These are phyloP conservation scores for Arachis monticola DNA, from an alignment of 331 rosid genomes.

Conservation along the genomic window DNA sequence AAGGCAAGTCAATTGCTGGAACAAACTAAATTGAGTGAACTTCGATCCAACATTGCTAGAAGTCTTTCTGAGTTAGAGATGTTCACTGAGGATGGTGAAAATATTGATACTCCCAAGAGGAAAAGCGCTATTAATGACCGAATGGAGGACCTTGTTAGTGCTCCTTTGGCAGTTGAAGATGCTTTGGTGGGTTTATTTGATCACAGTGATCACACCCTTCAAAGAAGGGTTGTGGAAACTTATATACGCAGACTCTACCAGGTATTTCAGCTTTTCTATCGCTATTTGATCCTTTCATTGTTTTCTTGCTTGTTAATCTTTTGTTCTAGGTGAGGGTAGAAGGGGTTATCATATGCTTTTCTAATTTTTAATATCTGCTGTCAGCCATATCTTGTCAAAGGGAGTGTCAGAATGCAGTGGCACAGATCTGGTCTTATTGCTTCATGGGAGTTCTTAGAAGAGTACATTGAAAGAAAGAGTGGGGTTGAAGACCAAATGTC, in stretches of 20 bases:
- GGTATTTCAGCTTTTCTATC: constrained; percentile 55
- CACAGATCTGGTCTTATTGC: constrained; percentile 96
- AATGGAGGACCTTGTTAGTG: constrained; percentile 98
- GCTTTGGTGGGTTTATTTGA: constrained; percentile 99
- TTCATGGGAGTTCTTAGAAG: constrained; percentile 93
- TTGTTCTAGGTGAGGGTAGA: constrained; percentile 1
- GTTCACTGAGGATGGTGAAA: constrained; percentile 99
- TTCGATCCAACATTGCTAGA: constrained; percentile 96
- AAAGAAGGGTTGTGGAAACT: constrained; percentile 95
- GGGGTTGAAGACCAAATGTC: constrained; percentile 58
- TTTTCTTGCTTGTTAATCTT: neutral
- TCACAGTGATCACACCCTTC: constrained; percentile 99
- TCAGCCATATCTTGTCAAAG: constrained; percentile 99
- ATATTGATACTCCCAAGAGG: constrained; percentile 97
- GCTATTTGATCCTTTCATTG: neutral
- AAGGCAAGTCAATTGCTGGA: constrained; percentile 98
- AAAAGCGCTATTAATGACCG: constrained; percentile 97
- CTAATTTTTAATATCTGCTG: constrained; percentile 44
- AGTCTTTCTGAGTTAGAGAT: constrained; percentile 98
- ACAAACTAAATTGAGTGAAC: constrained; percentile 98
- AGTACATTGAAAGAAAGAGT: constrained; percentile 65
- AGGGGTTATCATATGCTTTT: constrained; percentile 35
- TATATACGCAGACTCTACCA: constrained; percentile 94
- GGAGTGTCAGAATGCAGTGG: constrained; percentile 99
- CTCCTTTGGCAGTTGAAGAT: constrained; percentile 99